Conservation (phyloP, 345 rosid species). For the Melaleuca quinquenervia region DNA sequence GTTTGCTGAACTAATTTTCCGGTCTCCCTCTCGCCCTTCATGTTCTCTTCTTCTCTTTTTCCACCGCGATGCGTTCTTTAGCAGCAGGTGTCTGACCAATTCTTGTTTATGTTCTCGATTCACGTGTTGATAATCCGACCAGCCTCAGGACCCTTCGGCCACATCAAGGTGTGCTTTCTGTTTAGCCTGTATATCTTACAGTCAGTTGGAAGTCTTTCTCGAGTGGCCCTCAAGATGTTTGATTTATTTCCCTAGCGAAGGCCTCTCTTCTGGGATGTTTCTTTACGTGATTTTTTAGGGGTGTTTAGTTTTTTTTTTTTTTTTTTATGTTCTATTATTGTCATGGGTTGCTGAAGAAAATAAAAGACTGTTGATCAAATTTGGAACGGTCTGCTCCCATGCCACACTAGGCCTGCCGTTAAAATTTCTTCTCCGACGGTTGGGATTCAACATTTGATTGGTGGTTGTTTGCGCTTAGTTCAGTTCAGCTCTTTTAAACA, state of each 20-base stretch:
- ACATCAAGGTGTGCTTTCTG: not conserved
- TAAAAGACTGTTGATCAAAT: not conserved
- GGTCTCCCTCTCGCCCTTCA: not conserved
- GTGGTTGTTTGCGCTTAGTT: not conserved
- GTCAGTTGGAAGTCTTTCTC: not conserved
- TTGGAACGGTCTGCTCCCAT: not conserved
- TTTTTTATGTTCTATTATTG: not conserved
- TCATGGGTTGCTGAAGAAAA: not conserved
- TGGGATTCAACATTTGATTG: not conserved
- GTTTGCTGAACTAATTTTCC: not conserved
- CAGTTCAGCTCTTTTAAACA: not conserved
- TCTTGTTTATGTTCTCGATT: not conserved
- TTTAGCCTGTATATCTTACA: not conserved
- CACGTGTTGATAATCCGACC: not conserved
- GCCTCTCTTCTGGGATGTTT: not conserved
- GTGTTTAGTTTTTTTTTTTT: no score
- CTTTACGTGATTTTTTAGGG: not conserved
- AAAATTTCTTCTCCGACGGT: not conserved
- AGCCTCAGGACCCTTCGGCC: not conserved
- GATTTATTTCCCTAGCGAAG: not conserved
- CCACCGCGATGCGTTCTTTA: not conserved
- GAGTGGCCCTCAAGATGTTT: not conserved
- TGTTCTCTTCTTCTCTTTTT: not conserved
- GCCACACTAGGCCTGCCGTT: not conserved
- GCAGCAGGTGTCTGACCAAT: not conserved